Conservation (phyloP, 345 rosid species). For the Garcia nutans region DNA sequence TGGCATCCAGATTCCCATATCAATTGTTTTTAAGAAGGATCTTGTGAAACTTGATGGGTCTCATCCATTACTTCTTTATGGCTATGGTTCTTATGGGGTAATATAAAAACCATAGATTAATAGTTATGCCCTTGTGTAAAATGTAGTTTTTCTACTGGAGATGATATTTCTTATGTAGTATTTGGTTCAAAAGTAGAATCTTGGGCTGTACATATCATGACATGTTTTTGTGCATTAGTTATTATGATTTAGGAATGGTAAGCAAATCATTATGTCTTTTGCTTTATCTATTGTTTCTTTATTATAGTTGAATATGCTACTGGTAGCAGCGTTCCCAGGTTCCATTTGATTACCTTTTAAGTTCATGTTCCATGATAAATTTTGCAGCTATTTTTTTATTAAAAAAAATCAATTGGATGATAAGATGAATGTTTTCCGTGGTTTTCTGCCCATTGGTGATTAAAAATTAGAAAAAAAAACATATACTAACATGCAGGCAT, state of each 20-base stretch:
- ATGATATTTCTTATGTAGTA: neutral
- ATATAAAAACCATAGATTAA: constrained; percentile 13
- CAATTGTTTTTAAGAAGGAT: constrained; percentile 65
- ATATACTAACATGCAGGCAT: neutral
- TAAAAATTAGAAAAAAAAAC: no score
- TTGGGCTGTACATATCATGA: no score
- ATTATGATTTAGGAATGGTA: no score
- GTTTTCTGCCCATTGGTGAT: no score
- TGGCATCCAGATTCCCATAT: constrained; percentile 81
- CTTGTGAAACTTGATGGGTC: constrained; percentile 85
- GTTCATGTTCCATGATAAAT: neutral
- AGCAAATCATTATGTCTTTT: no score
- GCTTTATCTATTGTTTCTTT: no score
- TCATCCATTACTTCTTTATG: constrained; percentile 75
- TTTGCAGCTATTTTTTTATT: neutral
- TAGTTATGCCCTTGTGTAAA: neutral
- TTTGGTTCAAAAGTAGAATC: neutral
- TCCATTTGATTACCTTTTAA: neutral
- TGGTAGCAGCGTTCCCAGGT: neutral
- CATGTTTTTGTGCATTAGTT: no score
- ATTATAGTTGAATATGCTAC: neutral
- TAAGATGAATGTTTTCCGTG: neutral
- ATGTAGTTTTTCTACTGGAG: neutral
- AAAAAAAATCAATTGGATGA: neutral
- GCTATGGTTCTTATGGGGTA: constrained; percentile 99